Base-by-base conservation (phyloP, 176 grass and related monocot species). In the Metroxylon sagu region DNA sequence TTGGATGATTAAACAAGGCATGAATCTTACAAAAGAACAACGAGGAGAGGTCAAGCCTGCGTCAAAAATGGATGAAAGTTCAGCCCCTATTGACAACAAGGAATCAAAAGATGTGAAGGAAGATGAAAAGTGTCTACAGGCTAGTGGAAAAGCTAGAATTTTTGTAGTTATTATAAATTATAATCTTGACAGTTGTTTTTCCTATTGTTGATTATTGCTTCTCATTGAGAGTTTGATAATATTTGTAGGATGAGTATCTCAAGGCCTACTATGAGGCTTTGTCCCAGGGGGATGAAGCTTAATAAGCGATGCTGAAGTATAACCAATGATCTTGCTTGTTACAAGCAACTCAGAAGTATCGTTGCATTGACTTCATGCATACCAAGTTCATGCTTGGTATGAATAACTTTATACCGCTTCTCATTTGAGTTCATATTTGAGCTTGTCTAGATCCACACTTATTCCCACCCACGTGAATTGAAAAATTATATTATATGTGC, bases 11-110 rank as follows among this genome's bases (percentile, higher is more conserved):
- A 98, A 58, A 73, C 54, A 92, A 66, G 93, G 93, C 65, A 98
- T 98, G 93, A 87, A 80, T 74, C 87, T 98, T 80, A 88, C 93
- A 63, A 92, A 85, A 70, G 93, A 98, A 75, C 93, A 98, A 74
- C 79, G 87, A 56, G 84, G 87, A 67, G 93, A 83, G 62, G 72
- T 75, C 23, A 83, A 67, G 16, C 58, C 52, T 57, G 15, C 52
- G 50, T 61, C 51, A 49, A 68, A 84, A 59, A 26, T 54, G 15
- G 72, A 77, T 53, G 78, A 70, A 66, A 76, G 64, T 58, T 61
- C 70, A 26, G 64, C 62, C 58, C 26, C 26, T 53, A 78, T 77
- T 39, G 89, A 88, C 79, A 81, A 83, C 25, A 88, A 92, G 59
- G 88, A 88, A 81, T 71, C 71, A 52, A 48, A 48, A 50, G 80